Evolutionary conservation across 139 green algal species (phyloP).

Genomic region (Chlamydomonas schloesseri): DNA sequence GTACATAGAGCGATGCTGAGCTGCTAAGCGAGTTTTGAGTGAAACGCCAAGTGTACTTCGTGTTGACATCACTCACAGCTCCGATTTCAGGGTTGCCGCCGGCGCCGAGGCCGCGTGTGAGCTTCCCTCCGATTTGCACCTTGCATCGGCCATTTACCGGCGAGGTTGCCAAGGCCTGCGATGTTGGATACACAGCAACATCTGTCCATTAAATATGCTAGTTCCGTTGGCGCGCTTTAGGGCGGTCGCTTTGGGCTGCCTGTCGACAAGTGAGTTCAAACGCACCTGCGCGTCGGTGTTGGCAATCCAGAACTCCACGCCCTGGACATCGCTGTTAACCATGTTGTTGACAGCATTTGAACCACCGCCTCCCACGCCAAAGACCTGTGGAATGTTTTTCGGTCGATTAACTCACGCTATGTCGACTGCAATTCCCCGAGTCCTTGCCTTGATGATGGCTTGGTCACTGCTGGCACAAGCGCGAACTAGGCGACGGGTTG

Average conservation of each 20-base stretch:
- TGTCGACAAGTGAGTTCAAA: no score
- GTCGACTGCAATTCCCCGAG: no score
- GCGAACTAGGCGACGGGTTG: no score
- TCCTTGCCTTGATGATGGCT: constrained; percentile 29
- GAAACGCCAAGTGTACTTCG: no score
- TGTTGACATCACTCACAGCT: constrained; percentile 71
- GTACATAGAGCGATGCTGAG: no score
- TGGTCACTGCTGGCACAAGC: constrained; percentile 1
- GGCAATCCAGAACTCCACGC: constrained; percentile 95
- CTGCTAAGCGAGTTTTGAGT: no score
- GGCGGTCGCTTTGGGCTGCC: no score
- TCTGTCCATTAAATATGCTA: neutral
- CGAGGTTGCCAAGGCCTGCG: constrained; percentile 81
- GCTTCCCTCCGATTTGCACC: constrained; percentile 90
- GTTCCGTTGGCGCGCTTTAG: neutral
- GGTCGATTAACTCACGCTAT: no score
- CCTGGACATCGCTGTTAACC: constrained; percentile 73
- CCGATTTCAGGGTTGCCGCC: constrained; percentile 91
- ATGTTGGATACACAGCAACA: no score
- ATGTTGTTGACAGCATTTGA: constrained; percentile 98
- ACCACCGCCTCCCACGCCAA: constrained; percentile 94
- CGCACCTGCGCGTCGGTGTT: constrained; percentile 95
- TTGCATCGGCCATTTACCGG: constrained; percentile 72
- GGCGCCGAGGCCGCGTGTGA: constrained; percentile 91
- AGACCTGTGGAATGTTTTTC: constrained; percentile 84